Evolutionary conservation across 2,329 filamentous ascomycete species (phyloP), one percentile per base, ranked within the genome.

Genomic region (Elsinoe batatas): DNA sequence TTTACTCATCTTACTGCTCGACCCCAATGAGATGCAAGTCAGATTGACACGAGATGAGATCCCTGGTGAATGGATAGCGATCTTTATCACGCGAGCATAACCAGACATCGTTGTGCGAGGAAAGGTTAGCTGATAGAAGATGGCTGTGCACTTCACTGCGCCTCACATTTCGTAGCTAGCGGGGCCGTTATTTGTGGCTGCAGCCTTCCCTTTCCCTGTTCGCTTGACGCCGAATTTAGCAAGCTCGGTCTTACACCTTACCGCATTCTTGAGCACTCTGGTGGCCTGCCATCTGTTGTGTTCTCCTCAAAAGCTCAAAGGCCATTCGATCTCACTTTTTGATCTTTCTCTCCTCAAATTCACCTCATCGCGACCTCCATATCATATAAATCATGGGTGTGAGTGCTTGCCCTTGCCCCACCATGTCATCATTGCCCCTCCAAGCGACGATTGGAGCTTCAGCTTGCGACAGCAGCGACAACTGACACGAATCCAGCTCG

Each of bases 401-500:
- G n/a, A 44, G 40, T 44, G 40, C 40, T n/a, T 26, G 20, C 20
- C 20, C 40, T 17, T 44, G 17, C 40, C 40, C 40, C 40, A 26
- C 40, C 40, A 44, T 44, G 20, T 44, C 40, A 44, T 44, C 40
- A 44, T 44, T 22, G 40, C 40, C 40, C 40, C 40, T 44, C 40
- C 40, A 44, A 44, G 26, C 38, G 40, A 44, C 26, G 18, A 44
- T 22, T 44, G 10, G 40, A 44, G 40, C 40, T 44, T 26, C 40
- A 44, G 18, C 40, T 44, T 35, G 47, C 30, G 33, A 49, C 12
- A 26, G 17, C 17, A 8, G 26, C 44, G 36, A n/a, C 22, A n/a
- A 44, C 49, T 51, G 37, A 54, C 40, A 22, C 8, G n/a, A 10
- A 22, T 26, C 36, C 61, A 74, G 73, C 68, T 76, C 58, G 74